These are phyloP conservation scores for Pleodorina starrii DNA, from an alignment of 139 green algal genomes.

Conservation along the genomic window DNA sequence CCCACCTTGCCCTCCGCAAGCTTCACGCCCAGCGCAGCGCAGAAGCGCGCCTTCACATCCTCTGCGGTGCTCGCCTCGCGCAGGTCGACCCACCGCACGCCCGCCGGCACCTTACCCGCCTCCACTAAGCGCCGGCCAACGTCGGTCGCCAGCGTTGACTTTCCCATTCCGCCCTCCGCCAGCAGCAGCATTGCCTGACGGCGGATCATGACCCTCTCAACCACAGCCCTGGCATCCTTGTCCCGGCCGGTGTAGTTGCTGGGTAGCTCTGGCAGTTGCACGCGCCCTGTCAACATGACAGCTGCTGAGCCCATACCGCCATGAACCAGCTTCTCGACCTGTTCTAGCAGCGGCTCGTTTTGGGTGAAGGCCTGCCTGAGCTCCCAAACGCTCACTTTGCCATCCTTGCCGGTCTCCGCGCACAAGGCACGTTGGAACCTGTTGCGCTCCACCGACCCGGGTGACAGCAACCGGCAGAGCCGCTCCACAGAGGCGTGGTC, in stretches of 20 bases:
- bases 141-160: conserved; percentile 40
- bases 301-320: neutral
- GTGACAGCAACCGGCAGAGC: neutral
- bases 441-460: neutral
- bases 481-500: neutral
- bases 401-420: neutral
- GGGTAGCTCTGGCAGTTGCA: neutral
- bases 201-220: neutral
- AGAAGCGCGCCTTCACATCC: conserved; percentile 26
- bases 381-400: conserved; percentile 22
- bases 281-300: neutral
- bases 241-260: conserved; percentile 3
- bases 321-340: neutral
- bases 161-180: conserved; percentile 26
- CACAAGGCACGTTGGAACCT: neutral
- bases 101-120: neutral
- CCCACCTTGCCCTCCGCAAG: neutral
- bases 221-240: neutral
- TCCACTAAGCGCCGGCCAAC: conserved; percentile 10
- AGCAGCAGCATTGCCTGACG: conserved; percentile 13
- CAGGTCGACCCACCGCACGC: conserved; percentile 29
- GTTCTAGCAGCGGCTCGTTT: neutral
- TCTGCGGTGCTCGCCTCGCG: neutral
- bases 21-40: neutral
- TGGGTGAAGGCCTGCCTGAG: conserved; percentile 14